A percentile compares a stretch with the other conserved stretches of the same genome.
Evolutionary conservation across 306 rosid species (phyloP).

Genomic region (Lathyrus oleraceus): DNA sequence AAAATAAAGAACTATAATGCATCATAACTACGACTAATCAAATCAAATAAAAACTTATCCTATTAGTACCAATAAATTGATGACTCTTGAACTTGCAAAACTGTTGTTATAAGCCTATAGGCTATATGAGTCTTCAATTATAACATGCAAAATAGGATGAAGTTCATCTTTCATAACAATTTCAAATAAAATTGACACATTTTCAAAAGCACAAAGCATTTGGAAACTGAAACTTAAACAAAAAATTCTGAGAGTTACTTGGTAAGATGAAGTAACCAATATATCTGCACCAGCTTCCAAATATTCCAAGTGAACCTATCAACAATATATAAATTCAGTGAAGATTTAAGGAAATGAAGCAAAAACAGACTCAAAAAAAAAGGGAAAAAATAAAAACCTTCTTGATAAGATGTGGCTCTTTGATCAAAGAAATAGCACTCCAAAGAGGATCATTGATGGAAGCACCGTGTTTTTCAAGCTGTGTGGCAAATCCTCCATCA

Average conservation of each 20-base stretch:
- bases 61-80: no score
- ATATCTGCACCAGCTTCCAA: conserved; percentile 85
- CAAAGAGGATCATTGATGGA: conserved; percentile 76
- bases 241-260: conserved; percentile 42
- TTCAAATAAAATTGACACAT: not conserved
- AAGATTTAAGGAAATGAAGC: not conserved
- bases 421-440: conserved; percentile 82
- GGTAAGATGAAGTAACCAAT: conserved; percentile 87
- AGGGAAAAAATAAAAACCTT: conserved; percentile 29
- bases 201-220: not conserved
- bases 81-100: not conserved
- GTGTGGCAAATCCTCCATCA: conserved; percentile 90
- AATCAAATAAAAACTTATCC: no score
- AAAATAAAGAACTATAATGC: no score
- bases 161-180: not conserved
- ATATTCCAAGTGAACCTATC: conserved; percentile 80
- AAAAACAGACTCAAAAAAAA: not conserved
- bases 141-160: not conserved
- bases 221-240: not conserved
- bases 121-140: no score
- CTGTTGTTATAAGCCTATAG: not conserved
- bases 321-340: not conserved
- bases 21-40: no score
- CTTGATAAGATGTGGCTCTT: conserved; percentile 64
- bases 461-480: conserved; percentile 80